Conservation (phyloP, 2,329 filamentous ascomycete genomes). For the Fusarium circinatum region DNA sequence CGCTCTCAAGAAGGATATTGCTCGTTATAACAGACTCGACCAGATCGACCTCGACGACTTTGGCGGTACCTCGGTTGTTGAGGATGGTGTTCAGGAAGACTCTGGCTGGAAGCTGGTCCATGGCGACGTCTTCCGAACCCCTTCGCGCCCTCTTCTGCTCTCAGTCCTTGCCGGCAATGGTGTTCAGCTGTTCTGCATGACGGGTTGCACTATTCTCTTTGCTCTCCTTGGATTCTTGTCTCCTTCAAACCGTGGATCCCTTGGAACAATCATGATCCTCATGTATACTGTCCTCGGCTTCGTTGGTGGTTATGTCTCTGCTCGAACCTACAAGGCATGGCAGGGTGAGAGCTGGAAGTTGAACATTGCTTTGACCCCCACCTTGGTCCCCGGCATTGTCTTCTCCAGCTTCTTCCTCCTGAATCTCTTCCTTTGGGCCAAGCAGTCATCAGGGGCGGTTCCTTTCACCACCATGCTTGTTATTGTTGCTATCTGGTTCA, state of each 20-base stretch:
- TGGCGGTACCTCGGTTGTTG: constrained; percentile 78
- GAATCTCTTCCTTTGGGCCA: constrained; percentile 95
- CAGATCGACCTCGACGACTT: constrained; percentile 91
- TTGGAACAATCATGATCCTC: constrained; percentile 92
- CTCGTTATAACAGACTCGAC: constrained; percentile 94
- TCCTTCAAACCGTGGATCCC: constrained; percentile 91
- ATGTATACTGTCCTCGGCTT: constrained; percentile 94
- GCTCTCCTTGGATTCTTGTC: constrained; percentile 94
- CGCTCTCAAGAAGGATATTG: constrained; percentile 93
- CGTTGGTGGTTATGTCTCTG: constrained; percentile 89
- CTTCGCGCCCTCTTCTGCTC: constrained; percentile 82
- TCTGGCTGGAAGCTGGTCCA: constrained; percentile 99
- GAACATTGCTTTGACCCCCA: constrained; percentile 88
- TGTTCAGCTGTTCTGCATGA: constrained; percentile 97
- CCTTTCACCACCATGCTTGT: constrained; percentile 98
- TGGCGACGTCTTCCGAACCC: constrained; percentile 94
- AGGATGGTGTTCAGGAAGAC: constrained; percentile 96
- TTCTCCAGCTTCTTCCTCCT: constrained; percentile 92
- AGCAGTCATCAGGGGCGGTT: constrained; percentile 90
- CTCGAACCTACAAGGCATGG: constrained; percentile 94
- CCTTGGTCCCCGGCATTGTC: constrained; percentile 86
- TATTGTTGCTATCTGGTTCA: constrained; percentile 92
- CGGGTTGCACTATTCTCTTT: constrained; percentile 91
- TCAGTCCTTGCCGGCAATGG: constrained; percentile 92
- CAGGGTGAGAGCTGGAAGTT: constrained; percentile 93